phyloP scores from a whole-genome alignment of 75 land plant genomes.

The Sequoiadendron giganteum region DNA sequence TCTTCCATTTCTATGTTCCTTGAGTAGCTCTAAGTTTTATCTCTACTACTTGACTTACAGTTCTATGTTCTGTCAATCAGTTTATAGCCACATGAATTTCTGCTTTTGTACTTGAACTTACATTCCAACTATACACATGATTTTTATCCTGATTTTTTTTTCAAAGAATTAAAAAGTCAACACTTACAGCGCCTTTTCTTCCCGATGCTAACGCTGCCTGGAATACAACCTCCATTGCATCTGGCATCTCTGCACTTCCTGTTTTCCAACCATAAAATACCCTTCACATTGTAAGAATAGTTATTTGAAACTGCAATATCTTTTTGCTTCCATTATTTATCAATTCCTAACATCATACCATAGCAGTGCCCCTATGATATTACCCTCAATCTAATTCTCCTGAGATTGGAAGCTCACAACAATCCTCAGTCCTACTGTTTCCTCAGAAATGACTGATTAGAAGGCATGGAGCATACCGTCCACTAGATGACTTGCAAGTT shows the following conservation, averaged over 20 bases:
- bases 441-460: neutral
- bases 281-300: neutral
- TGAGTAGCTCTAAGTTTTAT: neutral
- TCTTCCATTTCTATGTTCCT: neutral
- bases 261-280: constrained; percentile 12
- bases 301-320: neutral
- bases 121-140: neutral
- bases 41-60: neutral
- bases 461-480: constrained; percentile 48
- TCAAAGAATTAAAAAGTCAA: constrained; percentile 2
- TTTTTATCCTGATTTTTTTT: neutral
- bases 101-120: neutral
- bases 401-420: neutral
- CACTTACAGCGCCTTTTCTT: constrained; percentile 72
- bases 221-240: constrained; percentile 86
- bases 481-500: constrained; percentile 51
- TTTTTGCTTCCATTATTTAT: neutral
- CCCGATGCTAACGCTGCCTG: constrained; percentile 77
- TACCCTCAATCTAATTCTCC: neutral
- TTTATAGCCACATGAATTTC: neutral
- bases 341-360: neutral
- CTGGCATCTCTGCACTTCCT: constrained; percentile 86
- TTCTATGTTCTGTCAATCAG: neutral
- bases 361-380: neutral
- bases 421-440: neutral